Percentiles rank a stretch among this genome's conserved stretches.
These are phyloP conservation scores for Poa annua DNA, from an alignment of 176 grass and related monocot genomes.

Conservation along the genomic window DNA sequence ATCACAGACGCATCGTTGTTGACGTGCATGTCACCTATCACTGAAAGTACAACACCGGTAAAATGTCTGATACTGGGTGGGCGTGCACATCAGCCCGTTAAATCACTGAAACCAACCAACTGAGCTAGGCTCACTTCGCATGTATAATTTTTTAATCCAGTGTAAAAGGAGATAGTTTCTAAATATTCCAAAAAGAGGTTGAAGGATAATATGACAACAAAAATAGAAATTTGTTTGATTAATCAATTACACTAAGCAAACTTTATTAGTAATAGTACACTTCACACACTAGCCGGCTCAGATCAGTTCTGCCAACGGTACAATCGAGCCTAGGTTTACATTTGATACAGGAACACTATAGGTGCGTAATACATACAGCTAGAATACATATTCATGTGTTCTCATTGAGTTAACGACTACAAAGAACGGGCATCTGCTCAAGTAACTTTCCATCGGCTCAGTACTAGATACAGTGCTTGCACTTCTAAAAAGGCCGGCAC, in stretches of 20 bases:
- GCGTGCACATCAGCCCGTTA: too few species aligned
- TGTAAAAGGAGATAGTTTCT: too few species aligned
- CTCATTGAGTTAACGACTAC: not conserved
- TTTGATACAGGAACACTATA: constrained; percentile 38
- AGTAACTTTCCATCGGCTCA: not conserved
- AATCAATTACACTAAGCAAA: constrained; percentile 29
- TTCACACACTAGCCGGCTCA: constrained; percentile 7
- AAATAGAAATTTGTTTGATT: too few species aligned
- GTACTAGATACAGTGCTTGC: constrained; percentile 6
- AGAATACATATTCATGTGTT: not conserved
- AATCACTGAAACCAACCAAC: too few species aligned
- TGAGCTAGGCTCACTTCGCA: too few species aligned
- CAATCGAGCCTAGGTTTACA: constrained; percentile 13
- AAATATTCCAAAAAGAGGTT: too few species aligned
- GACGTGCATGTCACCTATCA: too few species aligned
- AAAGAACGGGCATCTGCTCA: not conserved
- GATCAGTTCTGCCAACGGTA: constrained; percentile 17
- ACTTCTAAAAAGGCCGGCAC: not conserved
- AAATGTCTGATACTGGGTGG: too few species aligned
- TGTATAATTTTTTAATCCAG: too few species aligned
- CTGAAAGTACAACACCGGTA: too few species aligned
- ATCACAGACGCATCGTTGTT: too few species aligned
- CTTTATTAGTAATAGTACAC: not conserved
- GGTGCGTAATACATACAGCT: constrained; percentile 35
- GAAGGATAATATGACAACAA: too few species aligned